Evolutionary conservation across 75 land plant species (phyloP).

Genomic region (Pinus tabuliformis): DNA sequence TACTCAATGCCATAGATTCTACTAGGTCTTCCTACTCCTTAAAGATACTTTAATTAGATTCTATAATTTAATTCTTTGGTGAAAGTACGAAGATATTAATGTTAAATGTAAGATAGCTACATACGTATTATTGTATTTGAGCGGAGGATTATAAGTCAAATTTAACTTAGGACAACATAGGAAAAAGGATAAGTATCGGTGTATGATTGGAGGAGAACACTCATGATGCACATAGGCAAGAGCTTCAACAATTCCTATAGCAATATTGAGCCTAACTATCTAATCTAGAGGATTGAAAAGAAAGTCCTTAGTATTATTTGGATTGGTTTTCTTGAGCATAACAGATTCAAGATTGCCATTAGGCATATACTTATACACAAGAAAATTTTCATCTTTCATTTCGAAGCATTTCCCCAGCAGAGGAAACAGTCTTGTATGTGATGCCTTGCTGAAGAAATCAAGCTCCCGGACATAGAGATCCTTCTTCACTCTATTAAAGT

Average conservation of each 20-base stretch:
- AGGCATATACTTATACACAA: constrained; percentile 32
- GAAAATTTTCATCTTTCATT: constrained; percentile 13
- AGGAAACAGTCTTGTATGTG: constrained; percentile 20
- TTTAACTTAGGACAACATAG: too few species aligned
- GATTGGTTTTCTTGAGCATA: background rate
- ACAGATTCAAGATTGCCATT: constrained; percentile 21
- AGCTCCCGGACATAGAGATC: constrained; percentile 14
- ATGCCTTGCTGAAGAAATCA: constrained; percentile 21
- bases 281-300: constrained; percentile 18
- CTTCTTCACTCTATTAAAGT: constrained; percentile 7
- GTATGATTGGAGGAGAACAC: constrained; percentile 26
- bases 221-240: constrained; percentile 25
- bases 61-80: too few species aligned
- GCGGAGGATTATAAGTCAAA: too few species aligned
- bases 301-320: background rate
- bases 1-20: too few species aligned
- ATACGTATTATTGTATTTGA: too few species aligned
- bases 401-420: constrained; percentile 26
- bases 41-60: too few species aligned
- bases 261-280: constrained; percentile 28
- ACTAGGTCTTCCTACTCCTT: too few species aligned
- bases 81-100: too few species aligned
- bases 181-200: constrained; percentile 9
- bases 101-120: too few species aligned
- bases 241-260: constrained; percentile 24